Percentiles rank a stretch among this genome's conserved stretches.
These are phyloP conservation scores for Takashimella tepidaria DNA, from an alignment of 1,284 basidiomycete species.

Conservation along the genomic window DNA sequence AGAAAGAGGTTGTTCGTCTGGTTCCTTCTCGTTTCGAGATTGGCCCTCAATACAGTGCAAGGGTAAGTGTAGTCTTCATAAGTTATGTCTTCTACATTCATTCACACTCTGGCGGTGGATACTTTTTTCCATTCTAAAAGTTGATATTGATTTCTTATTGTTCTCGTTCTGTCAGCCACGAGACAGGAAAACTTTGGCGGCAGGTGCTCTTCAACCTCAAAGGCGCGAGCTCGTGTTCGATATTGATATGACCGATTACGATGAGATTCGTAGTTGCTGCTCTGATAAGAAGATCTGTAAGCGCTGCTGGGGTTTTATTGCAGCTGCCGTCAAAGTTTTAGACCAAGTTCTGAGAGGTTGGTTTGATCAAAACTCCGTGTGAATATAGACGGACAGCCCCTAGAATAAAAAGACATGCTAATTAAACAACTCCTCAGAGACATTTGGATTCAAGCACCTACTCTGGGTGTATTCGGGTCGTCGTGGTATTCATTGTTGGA, in stretches of 20 bases:
- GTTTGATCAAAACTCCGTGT: slow-evolving; percentile 15
- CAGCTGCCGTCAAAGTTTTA: slow-evolving; percentile 84
- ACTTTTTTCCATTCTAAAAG: too few relatives aligned
- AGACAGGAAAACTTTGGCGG: slow-evolving; percentile 80
- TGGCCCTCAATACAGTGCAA: slow-evolving; percentile 84
- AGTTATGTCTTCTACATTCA: background rate
- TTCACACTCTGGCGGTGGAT: too few relatives aligned
- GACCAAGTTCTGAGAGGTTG: slow-evolving; percentile 67
- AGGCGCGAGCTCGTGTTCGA: slow-evolving; percentile 96
- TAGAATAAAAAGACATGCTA: background rate
- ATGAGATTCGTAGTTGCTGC: slow-evolving; percentile 92
- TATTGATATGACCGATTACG: slow-evolving; percentile 99
- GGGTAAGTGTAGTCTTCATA: slow-evolving; percentile 56
- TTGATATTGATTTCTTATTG: too few relatives aligned
- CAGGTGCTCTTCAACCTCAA: slow-evolving; percentile 68
- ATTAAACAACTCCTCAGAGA: slow-evolving; percentile 44
- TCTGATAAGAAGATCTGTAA: slow-evolving; percentile 85
- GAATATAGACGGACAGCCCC: too few relatives aligned
- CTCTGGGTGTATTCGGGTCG: slow-evolving; percentile 99
- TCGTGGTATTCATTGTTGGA: slow-evolving; percentile 97
- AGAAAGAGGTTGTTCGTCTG: slow-evolving; percentile 75
- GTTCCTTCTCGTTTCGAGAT: slow-evolving; percentile 95
- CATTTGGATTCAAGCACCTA: slow-evolving; percentile 72
- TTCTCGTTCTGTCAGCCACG: too few relatives aligned
- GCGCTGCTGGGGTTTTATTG: slow-evolving; percentile 92